A percentile compares a stretch with the other conserved stretches of the same genome.
These are phyloP conservation scores for Plasmodium gonderi DNA, from an alignment of 169 alveolate species.

Conservation along the genomic window DNA sequence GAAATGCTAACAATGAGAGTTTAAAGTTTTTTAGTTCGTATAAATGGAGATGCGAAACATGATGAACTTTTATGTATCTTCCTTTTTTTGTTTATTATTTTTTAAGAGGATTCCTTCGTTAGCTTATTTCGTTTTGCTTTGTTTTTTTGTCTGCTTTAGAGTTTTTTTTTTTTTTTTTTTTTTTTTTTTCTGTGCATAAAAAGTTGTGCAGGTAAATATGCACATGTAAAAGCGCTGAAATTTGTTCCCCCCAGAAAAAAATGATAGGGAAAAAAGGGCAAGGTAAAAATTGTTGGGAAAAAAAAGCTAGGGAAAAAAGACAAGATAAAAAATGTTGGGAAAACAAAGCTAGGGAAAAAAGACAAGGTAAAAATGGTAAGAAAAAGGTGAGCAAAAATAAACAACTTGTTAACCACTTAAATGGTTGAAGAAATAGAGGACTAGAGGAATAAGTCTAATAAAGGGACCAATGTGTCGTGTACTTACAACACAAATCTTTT, in stretches of 20 bases:
- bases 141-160: not conserved
- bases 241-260: too few species aligned
- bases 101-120: not conserved
- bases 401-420: not conserved
- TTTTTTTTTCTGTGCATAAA: not conserved
- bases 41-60: not conserved
- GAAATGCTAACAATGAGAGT: not conserved
- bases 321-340: too few species aligned
- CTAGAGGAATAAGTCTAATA: not conserved
- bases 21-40: conserved; percentile 2
- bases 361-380: not conserved
- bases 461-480: not conserved
- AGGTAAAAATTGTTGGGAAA: too few species aligned
- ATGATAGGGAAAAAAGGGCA: too few species aligned
- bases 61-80: not conserved
- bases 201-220: not conserved
- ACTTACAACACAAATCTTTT: conserved; percentile 14
- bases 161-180: not conserved
- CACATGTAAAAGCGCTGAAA: too few species aligned
- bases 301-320: too few species aligned
- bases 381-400: not conserved
- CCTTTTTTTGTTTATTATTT: not conserved
- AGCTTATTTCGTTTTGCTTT: not conserved
- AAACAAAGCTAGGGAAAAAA: conserved; percentile 11
- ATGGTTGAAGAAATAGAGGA: not conserved